Conservation (phyloP, 2,329 filamentous ascomycete genomes). For the Diaporthe batatas region DNA sequence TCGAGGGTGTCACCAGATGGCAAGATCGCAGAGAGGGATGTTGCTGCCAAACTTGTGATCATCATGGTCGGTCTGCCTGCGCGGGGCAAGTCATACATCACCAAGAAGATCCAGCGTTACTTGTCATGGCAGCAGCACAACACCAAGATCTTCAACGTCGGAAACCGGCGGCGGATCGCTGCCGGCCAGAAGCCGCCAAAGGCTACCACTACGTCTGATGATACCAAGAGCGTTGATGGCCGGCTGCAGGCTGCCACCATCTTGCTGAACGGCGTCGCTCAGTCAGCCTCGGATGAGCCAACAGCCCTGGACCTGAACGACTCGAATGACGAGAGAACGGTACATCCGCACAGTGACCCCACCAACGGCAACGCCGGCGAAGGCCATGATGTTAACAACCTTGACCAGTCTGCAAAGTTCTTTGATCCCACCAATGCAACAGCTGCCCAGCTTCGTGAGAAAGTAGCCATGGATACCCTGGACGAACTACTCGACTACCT, state of each 20-base stretch:
- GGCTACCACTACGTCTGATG: slow-evolving; percentile 51
- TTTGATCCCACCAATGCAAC: slow-evolving; percentile 91
- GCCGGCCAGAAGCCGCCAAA: slow-evolving; percentile 64
- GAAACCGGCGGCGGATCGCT: slow-evolving; percentile 86
- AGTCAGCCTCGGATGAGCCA: slow-evolving; percentile 56
- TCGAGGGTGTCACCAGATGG: slow-evolving; percentile 97
- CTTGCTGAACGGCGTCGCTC: slow-evolving; percentile 66
- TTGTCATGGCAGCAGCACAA: slow-evolving; percentile 98
- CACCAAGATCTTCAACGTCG: slow-evolving; percentile 96
- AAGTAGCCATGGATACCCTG: slow-evolving; percentile 91
- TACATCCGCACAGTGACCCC: slow-evolving; percentile 36
- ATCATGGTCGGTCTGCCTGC: slow-evolving; percentile 98
- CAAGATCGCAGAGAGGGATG: slow-evolving; percentile 91
- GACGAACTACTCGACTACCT: slow-evolving; percentile 95
- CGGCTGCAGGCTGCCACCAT: slow-evolving; percentile 69
- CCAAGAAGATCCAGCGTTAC: slow-evolving; percentile 96
- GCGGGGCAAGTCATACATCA: slow-evolving; percentile 97
- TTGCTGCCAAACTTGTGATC: slow-evolving; percentile 96
- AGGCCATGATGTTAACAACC: slow-evolving; percentile 53
- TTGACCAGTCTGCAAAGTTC: slow-evolving; percentile 92
- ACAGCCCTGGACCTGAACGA: slow-evolving; percentile 55
- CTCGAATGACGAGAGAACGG: slow-evolving; percentile 39
- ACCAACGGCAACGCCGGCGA: slow-evolving; percentile 23
- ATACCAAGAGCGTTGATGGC: slow-evolving; percentile 54
- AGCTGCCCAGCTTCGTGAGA: slow-evolving; percentile 86